These are phyloP conservation scores for Pezicula rhizophila DNA, from an alignment of 2,329 filamentous ascomycete genomes.

Conservation along the genomic window DNA sequence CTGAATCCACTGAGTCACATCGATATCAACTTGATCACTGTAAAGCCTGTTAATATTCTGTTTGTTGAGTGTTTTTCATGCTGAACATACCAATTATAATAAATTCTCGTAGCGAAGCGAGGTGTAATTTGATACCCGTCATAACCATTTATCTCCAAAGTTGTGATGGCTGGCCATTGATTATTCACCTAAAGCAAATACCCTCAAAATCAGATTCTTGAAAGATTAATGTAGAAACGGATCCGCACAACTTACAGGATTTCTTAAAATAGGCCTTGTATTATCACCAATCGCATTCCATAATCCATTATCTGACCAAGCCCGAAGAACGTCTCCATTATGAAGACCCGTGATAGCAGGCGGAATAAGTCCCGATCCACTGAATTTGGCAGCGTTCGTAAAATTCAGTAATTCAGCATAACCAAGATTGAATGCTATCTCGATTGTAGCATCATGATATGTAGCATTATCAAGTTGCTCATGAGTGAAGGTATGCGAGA, in stretches of 20 bases:
- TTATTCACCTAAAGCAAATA: slow-evolving; percentile 1
- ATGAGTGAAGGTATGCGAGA: slow-evolving; percentile 58
- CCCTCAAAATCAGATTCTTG: not conserved
- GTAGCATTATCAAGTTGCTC: slow-evolving; percentile 52
- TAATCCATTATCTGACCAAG: slow-evolving; percentile 53
- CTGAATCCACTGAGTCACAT: not conserved
- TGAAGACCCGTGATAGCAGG: slow-evolving; percentile 57
- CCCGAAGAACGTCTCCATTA: slow-evolving; percentile 54
- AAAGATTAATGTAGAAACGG: not conserved
- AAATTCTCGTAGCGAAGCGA: slow-evolving; percentile 37
- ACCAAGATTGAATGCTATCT: slow-evolving; percentile 53
- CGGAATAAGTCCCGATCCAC: slow-evolving; percentile 48
- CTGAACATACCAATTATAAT: not conserved
- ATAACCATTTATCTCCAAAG: slow-evolving; percentile 42
- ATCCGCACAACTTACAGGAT: slow-evolving; percentile 28
- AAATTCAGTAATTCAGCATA: slow-evolving; percentile 49
- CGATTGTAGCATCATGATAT: slow-evolving; percentile 46
- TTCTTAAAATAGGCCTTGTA: slow-evolving; percentile 47
- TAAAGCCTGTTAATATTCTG: not conserved
- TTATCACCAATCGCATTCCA: slow-evolving; percentile 55
- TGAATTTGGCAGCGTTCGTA: slow-evolving; percentile 38
- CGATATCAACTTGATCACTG: not conserved
- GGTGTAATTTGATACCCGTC: slow-evolving; percentile 49
- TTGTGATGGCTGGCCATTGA: slow-evolving; percentile 49
- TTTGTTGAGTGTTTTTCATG: slow-evolving; percentile 20